Percentiles rank a stretch among this genome's conserved stretches.
Evolutionary conservation across 768 basidiomycete species (phyloP).

Genomic region (Macrocybe gigantea): DNA sequence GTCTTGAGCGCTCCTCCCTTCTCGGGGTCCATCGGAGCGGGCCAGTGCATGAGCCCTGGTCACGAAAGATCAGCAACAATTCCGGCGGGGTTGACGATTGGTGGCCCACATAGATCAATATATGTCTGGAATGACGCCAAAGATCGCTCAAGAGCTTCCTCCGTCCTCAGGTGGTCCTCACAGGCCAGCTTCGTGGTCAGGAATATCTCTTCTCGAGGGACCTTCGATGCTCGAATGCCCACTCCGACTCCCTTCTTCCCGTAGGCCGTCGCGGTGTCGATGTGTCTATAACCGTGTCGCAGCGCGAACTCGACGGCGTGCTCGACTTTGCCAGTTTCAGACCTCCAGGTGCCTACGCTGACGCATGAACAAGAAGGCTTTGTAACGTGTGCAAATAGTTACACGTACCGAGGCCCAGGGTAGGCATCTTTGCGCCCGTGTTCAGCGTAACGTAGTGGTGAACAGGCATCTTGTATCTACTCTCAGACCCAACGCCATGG

Average conservation of each 20-base stretch:
- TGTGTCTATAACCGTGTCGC: slow-evolving; percentile 66
- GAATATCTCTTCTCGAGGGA: slow-evolving; percentile 71
- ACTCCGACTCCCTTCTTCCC: slow-evolving; percentile 74
- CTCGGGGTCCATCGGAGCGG: neutral
- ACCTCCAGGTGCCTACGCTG: slow-evolving; percentile 68
- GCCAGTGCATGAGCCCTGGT: neutral
- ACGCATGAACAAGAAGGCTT: neutral
- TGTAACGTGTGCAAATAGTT: slow-evolving; percentile 7
- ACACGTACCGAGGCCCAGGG: slow-evolving; percentile 55
- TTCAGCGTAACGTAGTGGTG: slow-evolving; percentile 54
- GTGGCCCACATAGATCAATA: slow-evolving; percentile 64
- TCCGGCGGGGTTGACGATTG: neutral
- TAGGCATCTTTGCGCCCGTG: slow-evolving; percentile 75
- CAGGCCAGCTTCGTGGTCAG: slow-evolving; percentile 73
- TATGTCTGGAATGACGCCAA: slow-evolving; percentile 69
- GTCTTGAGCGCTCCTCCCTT: too few species aligned
- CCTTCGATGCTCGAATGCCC: slow-evolving; percentile 71
- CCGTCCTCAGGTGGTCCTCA: slow-evolving; percentile 51
- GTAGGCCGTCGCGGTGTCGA: slow-evolving; percentile 68
- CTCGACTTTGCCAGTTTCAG: slow-evolving; percentile 62
- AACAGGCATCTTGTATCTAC: slow-evolving; percentile 37
- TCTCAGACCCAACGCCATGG: too few species aligned
- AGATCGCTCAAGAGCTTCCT: slow-evolving; percentile 60
- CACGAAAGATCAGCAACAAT: neutral
- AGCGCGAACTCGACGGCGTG: slow-evolving; percentile 72